Evolutionary conservation across 2,329 filamentous ascomycete species (phyloP).

Genomic region (Geosmithia flava): DNA sequence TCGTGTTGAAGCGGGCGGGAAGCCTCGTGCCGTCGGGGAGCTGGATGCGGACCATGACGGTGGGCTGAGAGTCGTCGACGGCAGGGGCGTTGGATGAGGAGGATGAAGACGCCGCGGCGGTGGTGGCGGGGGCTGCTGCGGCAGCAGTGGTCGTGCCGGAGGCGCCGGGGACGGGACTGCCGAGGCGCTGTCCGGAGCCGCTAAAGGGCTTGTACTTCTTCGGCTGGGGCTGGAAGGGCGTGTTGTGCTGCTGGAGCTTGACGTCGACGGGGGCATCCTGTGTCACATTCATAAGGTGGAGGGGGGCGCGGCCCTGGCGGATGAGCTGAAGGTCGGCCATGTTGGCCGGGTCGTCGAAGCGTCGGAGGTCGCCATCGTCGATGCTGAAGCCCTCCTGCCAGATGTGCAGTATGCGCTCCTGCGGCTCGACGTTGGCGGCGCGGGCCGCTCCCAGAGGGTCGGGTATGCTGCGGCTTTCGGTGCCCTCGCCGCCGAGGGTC

Average conservation of each 20-base stretch:
- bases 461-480: constrained; percentile 55
- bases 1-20: constrained; percentile 71
- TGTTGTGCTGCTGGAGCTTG: constrained; percentile 64
- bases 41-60: constrained; percentile 61
- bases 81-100: constrained; percentile 14
- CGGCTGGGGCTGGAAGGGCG: constrained; percentile 56
- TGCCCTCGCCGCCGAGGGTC: constrained; percentile 68
- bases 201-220: constrained; percentile 66
- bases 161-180: constrained; percentile 61
- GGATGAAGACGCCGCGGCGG: constrained; percentile 19
- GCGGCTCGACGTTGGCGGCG: constrained; percentile 27
- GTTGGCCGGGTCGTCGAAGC: constrained; percentile 70
- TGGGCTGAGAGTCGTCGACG: constrained; percentile 56
- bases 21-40: constrained; percentile 66
- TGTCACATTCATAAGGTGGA: constrained; percentile 66
- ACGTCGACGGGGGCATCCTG: constrained; percentile 68
- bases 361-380: constrained; percentile 65
- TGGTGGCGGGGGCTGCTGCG: constrained; percentile 8
- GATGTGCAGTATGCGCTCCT: constrained; percentile 61
- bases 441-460: constrained; percentile 34
- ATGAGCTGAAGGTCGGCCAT: constrained; percentile 63
- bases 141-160: constrained; percentile 11
- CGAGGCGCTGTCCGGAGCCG: constrained; percentile 60
- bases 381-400: constrained; percentile 81
- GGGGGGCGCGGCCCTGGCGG: constrained; percentile 60